Evolutionary conservation across 1,284 basidiomycete species (phyloP).

Genomic region (Butyriboletus appendiculatus): DNA sequence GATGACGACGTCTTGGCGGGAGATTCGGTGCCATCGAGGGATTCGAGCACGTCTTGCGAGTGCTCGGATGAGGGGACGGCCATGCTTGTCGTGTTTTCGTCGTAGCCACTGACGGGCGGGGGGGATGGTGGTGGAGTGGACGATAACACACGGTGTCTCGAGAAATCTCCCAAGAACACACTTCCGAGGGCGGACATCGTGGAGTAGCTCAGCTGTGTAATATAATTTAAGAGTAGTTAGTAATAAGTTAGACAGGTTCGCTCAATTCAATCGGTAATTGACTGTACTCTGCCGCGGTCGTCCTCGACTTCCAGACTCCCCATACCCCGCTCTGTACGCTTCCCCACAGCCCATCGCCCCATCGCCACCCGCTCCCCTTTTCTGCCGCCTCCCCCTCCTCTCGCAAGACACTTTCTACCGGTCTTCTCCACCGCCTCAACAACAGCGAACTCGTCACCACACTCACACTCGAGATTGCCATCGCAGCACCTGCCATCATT

Average conservation of each 20-base stretch:
- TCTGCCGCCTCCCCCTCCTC: constrained; percentile 39
- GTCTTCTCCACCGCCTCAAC: constrained; percentile 85
- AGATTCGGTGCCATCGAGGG: constrained; percentile 30
- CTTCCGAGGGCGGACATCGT: constrained; percentile 64
- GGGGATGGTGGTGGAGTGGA: constrained; percentile 66
- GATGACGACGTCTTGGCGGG: constrained; percentile 15
- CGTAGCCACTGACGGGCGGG: constrained; percentile 37
- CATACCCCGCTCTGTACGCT: constrained; percentile 40
- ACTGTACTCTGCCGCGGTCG: constrained; percentile 55
- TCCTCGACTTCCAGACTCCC: constrained; percentile 45
- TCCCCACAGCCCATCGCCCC: constrained; percentile 39
- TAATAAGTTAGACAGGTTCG: constrained; percentile 30
- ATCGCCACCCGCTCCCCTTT: constrained; percentile 24
- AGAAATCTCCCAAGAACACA: constrained; percentile 73
- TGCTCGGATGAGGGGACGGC: constrained; percentile 22
- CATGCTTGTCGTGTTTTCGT: constrained; percentile 18
- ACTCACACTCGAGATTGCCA: constrained; percentile 97
- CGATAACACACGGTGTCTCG: constrained; percentile 60
- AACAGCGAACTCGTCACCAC: constrained; percentile 91
- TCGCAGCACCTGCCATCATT: constrained; percentile 97
- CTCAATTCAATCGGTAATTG: constrained; percentile 72
- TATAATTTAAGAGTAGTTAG: too few relatives aligned
- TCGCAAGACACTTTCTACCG: constrained; percentile 67
- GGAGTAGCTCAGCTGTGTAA: neutral
- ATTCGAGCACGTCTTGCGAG: constrained; percentile 28